phyloP scores from a whole-genome alignment of 1,284 basidiomycete species.

The Ceratobasidium sp. region DNA sequence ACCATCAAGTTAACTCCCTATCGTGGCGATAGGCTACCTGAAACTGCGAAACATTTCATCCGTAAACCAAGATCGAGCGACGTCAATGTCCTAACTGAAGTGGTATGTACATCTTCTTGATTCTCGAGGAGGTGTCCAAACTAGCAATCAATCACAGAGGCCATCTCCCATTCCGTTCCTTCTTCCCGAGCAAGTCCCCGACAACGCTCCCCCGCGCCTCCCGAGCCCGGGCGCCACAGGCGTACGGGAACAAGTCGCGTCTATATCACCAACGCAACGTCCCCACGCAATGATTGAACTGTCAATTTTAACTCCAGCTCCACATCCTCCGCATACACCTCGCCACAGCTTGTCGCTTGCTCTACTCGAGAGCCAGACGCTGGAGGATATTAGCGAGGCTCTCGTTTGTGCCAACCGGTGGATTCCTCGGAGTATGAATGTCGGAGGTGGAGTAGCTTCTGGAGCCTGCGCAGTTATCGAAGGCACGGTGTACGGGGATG shows the following conservation, averaged over 20 bases:
- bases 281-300: slow-evolving; percentile 40
- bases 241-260: not conserved
- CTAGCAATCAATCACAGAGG: slow-evolving; percentile 17
- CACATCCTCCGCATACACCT: slow-evolving; percentile 42
- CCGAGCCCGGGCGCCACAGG: slow-evolving; percentile 19
- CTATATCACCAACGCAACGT: slow-evolving; percentile 3
- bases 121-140: not conserved
- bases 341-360: slow-evolving; percentile 39
- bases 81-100: slow-evolving; percentile 35
- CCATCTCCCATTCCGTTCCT: slow-evolving; percentile 33
- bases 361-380: slow-evolving; percentile 32
- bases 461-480: slow-evolving; percentile 38
- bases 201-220: not conserved
- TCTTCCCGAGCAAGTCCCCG: slow-evolving; percentile 23
- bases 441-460: slow-evolving; percentile 26
- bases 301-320: slow-evolving; percentile 39
- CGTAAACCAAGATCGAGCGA: slow-evolving; percentile 41
- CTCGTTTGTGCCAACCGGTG: slow-evolving; percentile 38
- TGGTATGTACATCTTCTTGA: slow-evolving; percentile 5
- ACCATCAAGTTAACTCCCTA: slow-evolving; percentile 1
- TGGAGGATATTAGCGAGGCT: slow-evolving; percentile 43
- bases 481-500: slow-evolving; percentile 40
- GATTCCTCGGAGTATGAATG: slow-evolving; percentile 41
- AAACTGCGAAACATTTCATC: slow-evolving; percentile 36
- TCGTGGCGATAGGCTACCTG: slow-evolving; percentile 10